Evolutionary conservation across 179 eudicot species (phyloP).

Genomic region (Spinacia oleracea): DNA sequence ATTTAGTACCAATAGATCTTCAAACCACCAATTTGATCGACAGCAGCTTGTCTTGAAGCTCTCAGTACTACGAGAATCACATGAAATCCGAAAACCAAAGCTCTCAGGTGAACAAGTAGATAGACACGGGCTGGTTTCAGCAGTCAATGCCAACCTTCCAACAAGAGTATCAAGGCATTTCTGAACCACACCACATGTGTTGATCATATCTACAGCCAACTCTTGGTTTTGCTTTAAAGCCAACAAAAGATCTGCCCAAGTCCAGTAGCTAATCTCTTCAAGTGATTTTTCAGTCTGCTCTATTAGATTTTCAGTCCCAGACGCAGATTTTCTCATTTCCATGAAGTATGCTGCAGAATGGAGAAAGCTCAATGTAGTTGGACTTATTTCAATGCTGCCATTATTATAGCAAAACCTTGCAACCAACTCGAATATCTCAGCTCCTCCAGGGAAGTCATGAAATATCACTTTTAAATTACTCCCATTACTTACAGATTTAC

Average conservation of each 20-base stretch:
- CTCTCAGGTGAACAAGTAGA: constrained; percentile 76
- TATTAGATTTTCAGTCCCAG: constrained; percentile 38
- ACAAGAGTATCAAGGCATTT: constrained; percentile 55
- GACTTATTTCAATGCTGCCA: constrained; percentile 8
- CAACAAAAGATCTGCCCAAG: constrained; percentile 66
- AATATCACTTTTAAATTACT: constrained; percentile 3
- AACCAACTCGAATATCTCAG: constrained; percentile 5
- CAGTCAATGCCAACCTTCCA: constrained; percentile 43
- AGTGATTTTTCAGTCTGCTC: constrained; percentile 54
- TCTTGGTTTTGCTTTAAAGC: constrained; percentile 58
- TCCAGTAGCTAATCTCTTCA: constrained; percentile 52
- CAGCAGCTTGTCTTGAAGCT: constrained; percentile 48
- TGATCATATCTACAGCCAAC: constrained; percentile 20
- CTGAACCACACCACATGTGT: constrained; percentile 37
- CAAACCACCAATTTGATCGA: constrained; percentile 73
- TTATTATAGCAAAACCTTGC: constrained; percentile 12
- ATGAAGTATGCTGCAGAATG: constrained; percentile 9
- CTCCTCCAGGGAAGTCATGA: constrained; percentile 18
- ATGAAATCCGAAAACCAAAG: constrained; percentile 55
- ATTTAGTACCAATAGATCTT: constrained; percentile 50
- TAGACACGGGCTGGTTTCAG: constrained; percentile 60
- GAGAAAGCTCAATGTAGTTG: neutral
- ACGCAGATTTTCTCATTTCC: constrained; percentile 20
- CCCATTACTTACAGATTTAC: neutral
- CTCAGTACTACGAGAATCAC: constrained; percentile 70